Evolutionary conservation across 352 stramenopile species (phyloP), one percentile per base, ranked within the genome.

Genomic region (Peronospora farinosa): DNA sequence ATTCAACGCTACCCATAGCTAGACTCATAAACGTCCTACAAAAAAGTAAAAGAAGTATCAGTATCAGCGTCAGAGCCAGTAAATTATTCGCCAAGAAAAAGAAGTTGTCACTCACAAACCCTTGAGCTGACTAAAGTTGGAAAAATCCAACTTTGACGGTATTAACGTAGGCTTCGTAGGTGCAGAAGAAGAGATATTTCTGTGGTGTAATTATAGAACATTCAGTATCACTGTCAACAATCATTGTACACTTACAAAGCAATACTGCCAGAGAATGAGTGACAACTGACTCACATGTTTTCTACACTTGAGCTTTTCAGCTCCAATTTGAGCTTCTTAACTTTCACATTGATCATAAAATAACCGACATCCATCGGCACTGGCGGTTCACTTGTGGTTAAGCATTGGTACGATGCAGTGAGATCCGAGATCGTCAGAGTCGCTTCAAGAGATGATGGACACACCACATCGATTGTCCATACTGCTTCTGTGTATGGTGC

Each of bases 271-370:
- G 23, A 27, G 23, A 27, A 7, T 0, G 23, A 27, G 23, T 27
- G 23, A 27, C 4, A 19, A 31, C 17, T n/a, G 38, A 51, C 51
- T n/a, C 32, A 59, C 51, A 59, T 15, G 21, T 6, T 5, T 25
- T 38, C 19, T n/a, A 51, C 51, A 12, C 19, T 39, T 7, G 43
- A 59, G 19, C 11, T 23, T 31, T 33, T 0, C n/a, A 59, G 30
- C 5, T 37, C 31, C 19, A 59, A 19, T 11, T 3, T 32, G 13
- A 59, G 21, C 37, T 5, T 53, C 1, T 45, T 11, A 1, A 51
- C 51, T 0, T 15, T 9, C 9, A 59, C 38, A 21, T 49, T 52
- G 2, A 59, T 37, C 23, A 39, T 1, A 30, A 53, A 38, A 17
- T 27, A 39, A 13, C 27, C n/a, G 23, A 5, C 32, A 19, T 40